Evolutionary conservation across 208 protist species (phyloP).

Genomic region (Acanthamoeba sp.): DNA sequence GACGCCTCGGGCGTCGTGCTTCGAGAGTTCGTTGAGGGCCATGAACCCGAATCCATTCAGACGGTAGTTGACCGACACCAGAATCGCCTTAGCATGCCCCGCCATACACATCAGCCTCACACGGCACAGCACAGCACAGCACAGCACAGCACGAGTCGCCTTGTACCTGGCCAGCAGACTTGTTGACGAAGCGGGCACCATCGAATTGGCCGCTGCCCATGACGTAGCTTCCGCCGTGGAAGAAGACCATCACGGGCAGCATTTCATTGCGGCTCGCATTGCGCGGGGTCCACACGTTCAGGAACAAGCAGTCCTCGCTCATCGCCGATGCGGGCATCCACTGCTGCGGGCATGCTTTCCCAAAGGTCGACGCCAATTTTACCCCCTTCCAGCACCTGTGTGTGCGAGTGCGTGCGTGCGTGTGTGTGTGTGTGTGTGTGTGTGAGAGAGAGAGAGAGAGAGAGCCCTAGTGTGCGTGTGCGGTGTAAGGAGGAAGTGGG

Average conservation of each 20-base stretch:
- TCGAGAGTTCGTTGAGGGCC: neutral
- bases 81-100: neutral
- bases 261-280: neutral
- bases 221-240: constrained; percentile 28
- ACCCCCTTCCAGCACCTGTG: neutral
- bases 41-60: constrained; percentile 3
- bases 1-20: neutral
- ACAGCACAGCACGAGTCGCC: neutral
- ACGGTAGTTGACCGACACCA: constrained; percentile 10
- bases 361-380: neutral
- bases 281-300: constrained; percentile 30
- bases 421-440: too few species aligned
- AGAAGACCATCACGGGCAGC: constrained; percentile 3
- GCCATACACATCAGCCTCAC: too few species aligned
- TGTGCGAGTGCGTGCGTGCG: too few species aligned
- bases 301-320: constrained; percentile 41
- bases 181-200: neutral
- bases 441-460: too few species aligned
- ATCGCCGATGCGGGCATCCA: neutral
- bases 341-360: neutral
- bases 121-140: neutral
- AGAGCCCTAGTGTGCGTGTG: too few species aligned
- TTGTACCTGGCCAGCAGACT: neutral
- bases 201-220: constrained; percentile 22
- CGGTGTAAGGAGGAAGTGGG: neutral